A percentile compares a stretch with the other conserved stretches of the same genome.
These are phyloP conservation scores for Macrophomina phaseolina DNA, from an alignment of 2,329 filamentous ascomycete genomes.

Conservation along the genomic window DNA sequence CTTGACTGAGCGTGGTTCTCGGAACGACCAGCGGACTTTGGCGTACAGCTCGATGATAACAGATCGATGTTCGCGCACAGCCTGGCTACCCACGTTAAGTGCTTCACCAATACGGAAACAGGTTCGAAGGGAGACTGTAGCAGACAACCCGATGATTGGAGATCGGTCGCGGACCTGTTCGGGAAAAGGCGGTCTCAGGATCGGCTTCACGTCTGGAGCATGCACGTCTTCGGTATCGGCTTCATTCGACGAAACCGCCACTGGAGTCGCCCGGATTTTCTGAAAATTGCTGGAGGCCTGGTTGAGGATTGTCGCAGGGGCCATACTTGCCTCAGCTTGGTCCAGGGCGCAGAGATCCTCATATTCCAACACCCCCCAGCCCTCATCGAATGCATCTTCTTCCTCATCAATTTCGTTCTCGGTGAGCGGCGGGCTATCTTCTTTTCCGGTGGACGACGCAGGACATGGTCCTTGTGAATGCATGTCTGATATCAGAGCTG, in stretches of 20 bases:
- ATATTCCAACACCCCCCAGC: not conserved
- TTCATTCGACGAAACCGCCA: not conserved
- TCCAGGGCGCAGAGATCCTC: not conserved
- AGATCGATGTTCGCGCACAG: constrained; percentile 55
- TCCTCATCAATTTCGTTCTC: not conserved
- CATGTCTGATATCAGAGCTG: too few relatives aligned
- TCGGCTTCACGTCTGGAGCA: constrained; percentile 43
- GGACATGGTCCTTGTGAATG: too few relatives aligned
- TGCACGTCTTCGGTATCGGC: not conserved
- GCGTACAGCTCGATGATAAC: constrained; percentile 68
- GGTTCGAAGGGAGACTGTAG: constrained; percentile 57
- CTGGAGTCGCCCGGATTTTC: not conserved
- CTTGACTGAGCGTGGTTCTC: constrained; percentile 54
- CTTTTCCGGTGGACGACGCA: too few relatives aligned
- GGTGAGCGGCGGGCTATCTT: too few relatives aligned
- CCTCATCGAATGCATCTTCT: not conserved
- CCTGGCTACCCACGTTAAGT: constrained; percentile 55
- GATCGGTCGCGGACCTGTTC: constrained; percentile 57
- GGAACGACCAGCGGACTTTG: constrained; percentile 61
- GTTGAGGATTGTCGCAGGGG: not conserved
- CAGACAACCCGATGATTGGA: constrained; percentile 59
- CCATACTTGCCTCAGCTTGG: constrained; percentile 5
- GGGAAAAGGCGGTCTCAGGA: constrained; percentile 61
- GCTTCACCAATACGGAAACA: constrained; percentile 71
- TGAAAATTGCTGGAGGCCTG: constrained; percentile 10